Evolutionary conservation across 805 yeast species (phyloP).

Genomic region (Danielia oregonensis): DNA sequence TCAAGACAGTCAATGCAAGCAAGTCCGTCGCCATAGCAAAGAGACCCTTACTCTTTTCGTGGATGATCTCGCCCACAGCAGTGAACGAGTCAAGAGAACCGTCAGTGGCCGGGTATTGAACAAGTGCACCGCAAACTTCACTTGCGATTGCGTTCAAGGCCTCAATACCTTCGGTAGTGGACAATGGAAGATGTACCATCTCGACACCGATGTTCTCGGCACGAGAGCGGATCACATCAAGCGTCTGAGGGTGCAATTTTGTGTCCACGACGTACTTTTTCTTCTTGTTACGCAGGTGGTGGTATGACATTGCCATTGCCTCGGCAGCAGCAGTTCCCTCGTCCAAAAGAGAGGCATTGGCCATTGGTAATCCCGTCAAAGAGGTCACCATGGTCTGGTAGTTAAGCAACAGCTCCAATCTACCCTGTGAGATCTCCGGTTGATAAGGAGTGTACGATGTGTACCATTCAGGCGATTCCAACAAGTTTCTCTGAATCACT

Average conservation of each 20-base stretch:
- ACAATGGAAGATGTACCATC: slow-evolving; percentile 53
- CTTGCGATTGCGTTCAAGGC: slow-evolving; percentile 22
- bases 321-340: slow-evolving; percentile 98
- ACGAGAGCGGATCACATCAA: slow-evolving; percentile 73
- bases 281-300: slow-evolving; percentile 64
- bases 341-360: slow-evolving; percentile 91
- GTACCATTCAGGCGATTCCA: slow-evolving; percentile 97
- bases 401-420: slow-evolving; percentile 84
- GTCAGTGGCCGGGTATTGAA: slow-evolving; percentile 88
- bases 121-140: slow-evolving; percentile 72
- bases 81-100: slow-evolving; percentile 55
- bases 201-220: slow-evolving; percentile 72
- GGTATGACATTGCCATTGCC: slow-evolving; percentile 84
- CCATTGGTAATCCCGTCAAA: slow-evolving; percentile 89
- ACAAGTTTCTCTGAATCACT: slow-evolving; percentile 85
- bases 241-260: slow-evolving; percentile 80
- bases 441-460: slow-evolving; percentile 98
- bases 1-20: slow-evolving; percentile 78
- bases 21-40: slow-evolving; percentile 89
- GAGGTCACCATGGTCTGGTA: slow-evolving; percentile 91
- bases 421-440: slow-evolving; percentile 96
- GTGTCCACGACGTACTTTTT: slow-evolving; percentile 66
- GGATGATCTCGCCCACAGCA: slow-evolving; percentile 61
- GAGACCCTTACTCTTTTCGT: slow-evolving; percentile 60
- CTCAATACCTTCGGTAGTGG: slow-evolving; percentile 33